Evolutionary conservation across 805 yeast species (phyloP).

Genomic region (Clavispora santaluciae): DNA sequence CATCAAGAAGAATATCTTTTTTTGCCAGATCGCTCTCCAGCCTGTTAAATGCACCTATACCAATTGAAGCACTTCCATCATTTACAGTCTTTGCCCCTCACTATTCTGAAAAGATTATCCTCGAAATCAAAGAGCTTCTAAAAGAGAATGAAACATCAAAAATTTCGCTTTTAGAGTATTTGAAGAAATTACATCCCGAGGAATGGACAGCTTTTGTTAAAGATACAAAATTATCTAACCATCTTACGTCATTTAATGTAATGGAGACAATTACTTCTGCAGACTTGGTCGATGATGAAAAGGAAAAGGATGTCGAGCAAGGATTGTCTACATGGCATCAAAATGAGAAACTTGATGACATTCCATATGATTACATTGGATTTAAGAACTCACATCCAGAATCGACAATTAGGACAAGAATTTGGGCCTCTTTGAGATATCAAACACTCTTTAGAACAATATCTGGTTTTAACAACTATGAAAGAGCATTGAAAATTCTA

Average conservation of each 20-base stretch:
- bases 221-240: slow-evolving; percentile 53
- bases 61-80: slow-evolving; percentile 44
- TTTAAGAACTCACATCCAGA: slow-evolving; percentile 64
- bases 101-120: slow-evolving; percentile 45
- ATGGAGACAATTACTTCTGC: not conserved
- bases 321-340: slow-evolving; percentile 14
- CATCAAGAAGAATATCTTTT: slow-evolving; percentile 47
- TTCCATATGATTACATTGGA: slow-evolving; percentile 71
- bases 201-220: slow-evolving; percentile 83
- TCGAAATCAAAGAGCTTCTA: slow-evolving; percentile 42
- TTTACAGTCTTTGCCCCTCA: slow-evolving; percentile 52
- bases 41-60: slow-evolving; percentile 44
- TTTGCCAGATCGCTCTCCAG: slow-evolving; percentile 51
- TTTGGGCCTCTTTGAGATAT: slow-evolving; percentile 82
- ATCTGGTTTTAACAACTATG: slow-evolving; percentile 79
- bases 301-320: not conserved
- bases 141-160: slow-evolving; percentile 42
- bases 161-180: slow-evolving; percentile 67
- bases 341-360: slow-evolving; percentile 47
- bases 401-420: slow-evolving; percentile 63
- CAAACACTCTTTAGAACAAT: slow-evolving; percentile 82
- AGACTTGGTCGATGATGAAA: not conserved
- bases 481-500: slow-evolving; percentile 64
- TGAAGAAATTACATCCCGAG: slow-evolving; percentile 62
- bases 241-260: not conserved